Evolutionary conservation across 2,329 filamentous ascomycete species (phyloP).

Genomic region (Phoma sp.): DNA sequence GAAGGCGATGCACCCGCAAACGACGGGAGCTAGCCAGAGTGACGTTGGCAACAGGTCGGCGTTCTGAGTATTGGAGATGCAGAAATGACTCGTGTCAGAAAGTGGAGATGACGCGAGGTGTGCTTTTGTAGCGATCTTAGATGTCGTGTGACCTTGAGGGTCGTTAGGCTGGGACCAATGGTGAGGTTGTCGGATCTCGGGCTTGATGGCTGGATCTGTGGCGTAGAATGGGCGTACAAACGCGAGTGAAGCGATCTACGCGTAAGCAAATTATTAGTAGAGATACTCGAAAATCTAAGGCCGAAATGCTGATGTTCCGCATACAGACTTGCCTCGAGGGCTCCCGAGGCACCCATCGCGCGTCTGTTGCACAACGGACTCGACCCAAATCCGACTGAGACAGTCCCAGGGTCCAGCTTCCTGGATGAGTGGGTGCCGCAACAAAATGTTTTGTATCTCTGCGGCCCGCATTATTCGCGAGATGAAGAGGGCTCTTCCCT

Average conservation of each 20-base stretch:
- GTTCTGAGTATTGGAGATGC: slow-evolving; percentile 12
- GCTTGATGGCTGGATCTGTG: slow-evolving; percentile 7
- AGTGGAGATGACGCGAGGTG: slow-evolving; percentile 16
- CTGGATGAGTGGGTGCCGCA: neutral
- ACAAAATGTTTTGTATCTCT: neutral
- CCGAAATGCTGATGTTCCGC: neutral
- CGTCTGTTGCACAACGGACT: neutral
- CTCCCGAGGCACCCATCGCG: neutral
- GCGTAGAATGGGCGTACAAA: slow-evolving; percentile 9
- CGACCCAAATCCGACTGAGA: neutral
- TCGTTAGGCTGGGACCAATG: slow-evolving; percentile 12
- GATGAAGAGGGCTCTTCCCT: neutral
- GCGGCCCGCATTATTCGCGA: neutral
- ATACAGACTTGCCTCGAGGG: neutral
- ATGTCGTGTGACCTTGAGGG: slow-evolving; percentile 7
- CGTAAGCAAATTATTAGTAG: neutral
- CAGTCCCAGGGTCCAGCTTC: neutral
- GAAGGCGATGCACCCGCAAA: slow-evolving; percentile 4
- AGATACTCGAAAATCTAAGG: neutral
- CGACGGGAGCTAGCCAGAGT: slow-evolving; percentile 3
- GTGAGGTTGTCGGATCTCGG: slow-evolving; percentile 12
- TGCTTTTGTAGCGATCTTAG: slow-evolving; percentile 4
- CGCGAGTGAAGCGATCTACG: neutral
- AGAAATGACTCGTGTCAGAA: slow-evolving; percentile 12
- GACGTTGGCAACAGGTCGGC: slow-evolving; percentile 8